phyloP scores from a whole-genome alignment of 2,329 filamentous ascomycete genomes.

The Juglanconis sp. region DNA sequence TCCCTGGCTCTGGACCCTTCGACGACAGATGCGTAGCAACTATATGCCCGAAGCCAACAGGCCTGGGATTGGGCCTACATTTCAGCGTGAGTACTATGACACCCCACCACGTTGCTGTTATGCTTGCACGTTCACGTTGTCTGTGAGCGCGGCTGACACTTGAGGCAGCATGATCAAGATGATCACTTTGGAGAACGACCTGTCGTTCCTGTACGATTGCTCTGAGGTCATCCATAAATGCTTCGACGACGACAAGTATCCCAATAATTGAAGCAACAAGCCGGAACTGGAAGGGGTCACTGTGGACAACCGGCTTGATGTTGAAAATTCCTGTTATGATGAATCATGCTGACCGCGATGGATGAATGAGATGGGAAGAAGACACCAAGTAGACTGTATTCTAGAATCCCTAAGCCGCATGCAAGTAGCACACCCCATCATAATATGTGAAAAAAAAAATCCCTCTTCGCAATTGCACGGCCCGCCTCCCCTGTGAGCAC shows the following conservation, averaged over 20 bases:
- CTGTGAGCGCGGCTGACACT: neutral
- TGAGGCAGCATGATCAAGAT: conserved; percentile 27
- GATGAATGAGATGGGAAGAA: too few relatives aligned
- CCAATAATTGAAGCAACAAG: too few relatives aligned
- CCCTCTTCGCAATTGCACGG: too few relatives aligned
- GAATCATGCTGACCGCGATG: too few relatives aligned
- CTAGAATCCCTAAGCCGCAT: too few relatives aligned
- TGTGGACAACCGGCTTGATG: too few relatives aligned
- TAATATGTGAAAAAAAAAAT: too few relatives aligned
- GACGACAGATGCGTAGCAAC: conserved; percentile 23
- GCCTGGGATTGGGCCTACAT: conserved; percentile 26
- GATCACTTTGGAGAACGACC: conserved; percentile 24
- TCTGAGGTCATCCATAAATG: conserved; percentile 24
- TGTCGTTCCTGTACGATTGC: conserved; percentile 24
- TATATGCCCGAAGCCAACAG: conserved; percentile 21
- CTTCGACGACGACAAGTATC: conserved; percentile 13
- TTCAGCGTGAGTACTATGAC: conserved; percentile 24
- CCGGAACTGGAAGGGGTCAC: too few relatives aligned
- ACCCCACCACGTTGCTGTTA: neutral
- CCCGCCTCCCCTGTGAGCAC: too few relatives aligned
- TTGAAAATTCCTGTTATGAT: too few relatives aligned
- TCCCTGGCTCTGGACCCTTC: conserved; percentile 23
- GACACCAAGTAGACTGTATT: too few relatives aligned
- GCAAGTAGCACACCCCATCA: too few relatives aligned
- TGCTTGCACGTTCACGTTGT: neutral